Conservation (phyloP, 2,329 filamentous ascomycete species). For the Aspergillus luchuensis region DNA sequence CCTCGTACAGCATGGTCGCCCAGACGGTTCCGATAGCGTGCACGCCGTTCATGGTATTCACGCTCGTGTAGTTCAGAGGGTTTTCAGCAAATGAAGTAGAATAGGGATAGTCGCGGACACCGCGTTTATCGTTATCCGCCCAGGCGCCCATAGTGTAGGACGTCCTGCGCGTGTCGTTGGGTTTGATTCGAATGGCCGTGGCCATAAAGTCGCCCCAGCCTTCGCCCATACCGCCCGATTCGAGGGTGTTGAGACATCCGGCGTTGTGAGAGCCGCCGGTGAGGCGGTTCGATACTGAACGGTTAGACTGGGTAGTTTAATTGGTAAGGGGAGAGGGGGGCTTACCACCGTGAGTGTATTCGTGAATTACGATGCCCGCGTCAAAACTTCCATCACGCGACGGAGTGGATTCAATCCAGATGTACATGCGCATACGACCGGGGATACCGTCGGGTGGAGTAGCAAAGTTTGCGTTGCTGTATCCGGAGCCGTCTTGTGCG, state of each 20-base stretch:
- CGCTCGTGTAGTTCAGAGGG: constrained; percentile 14
- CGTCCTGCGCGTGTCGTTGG: constrained; percentile 10
- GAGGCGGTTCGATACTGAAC: constrained; percentile 18
- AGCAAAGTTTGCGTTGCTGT: constrained; percentile 20
- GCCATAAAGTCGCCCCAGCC: constrained; percentile 23
- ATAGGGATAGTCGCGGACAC: constrained; percentile 18
- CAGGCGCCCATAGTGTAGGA: constrained; percentile 19
- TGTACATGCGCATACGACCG: constrained; percentile 21
- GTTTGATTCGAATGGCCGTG: constrained; percentile 17
- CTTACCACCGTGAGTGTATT: constrained; percentile 23
- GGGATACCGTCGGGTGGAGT: constrained; percentile 19
- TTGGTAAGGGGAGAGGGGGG: not conserved
- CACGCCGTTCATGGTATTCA: constrained; percentile 11
- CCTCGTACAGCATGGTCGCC: constrained; percentile 20
- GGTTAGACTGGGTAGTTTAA: too few relatives aligned
- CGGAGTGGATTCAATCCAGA: constrained; percentile 12
- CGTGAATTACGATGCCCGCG: constrained; percentile 20
- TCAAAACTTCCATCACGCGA: constrained; percentile 17
- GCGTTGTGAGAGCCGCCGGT: constrained; percentile 19
- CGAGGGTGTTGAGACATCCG: constrained; percentile 12
- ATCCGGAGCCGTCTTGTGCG: constrained; percentile 20
- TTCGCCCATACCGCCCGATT: constrained; percentile 22
- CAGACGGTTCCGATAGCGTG: constrained; percentile 20
- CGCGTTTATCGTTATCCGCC: constrained; percentile 6
- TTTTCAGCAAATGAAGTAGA: constrained; percentile 16